Conservation (phyloP, 305 asterid genomes). For the Plantago lanceolata region DNA sequence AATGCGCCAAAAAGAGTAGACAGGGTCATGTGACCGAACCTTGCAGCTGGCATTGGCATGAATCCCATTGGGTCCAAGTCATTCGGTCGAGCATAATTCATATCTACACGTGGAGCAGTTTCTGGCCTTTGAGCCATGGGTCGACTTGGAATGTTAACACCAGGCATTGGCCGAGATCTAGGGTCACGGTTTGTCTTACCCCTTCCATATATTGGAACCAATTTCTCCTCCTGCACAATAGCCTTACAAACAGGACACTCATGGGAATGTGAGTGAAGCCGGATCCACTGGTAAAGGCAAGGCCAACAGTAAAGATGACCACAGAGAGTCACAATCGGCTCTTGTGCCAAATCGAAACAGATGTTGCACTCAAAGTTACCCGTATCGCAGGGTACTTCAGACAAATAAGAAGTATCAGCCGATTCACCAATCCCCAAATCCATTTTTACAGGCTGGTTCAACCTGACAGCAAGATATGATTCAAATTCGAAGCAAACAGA, state of each 20-base stretch:
- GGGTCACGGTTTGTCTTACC: conserved; percentile 41
- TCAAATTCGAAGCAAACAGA: neutral
- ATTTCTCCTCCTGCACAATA: conserved; percentile 40
- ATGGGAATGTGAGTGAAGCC: conserved; percentile 45
- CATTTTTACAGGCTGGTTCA: conserved; percentile 28
- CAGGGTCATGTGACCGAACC: conserved; percentile 58
- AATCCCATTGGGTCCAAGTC: conserved; percentile 49
- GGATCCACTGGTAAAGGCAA: conserved; percentile 55
- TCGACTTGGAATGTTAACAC: conserved; percentile 36
- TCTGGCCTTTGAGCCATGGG: conserved; percentile 45
- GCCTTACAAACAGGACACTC: conserved; percentile 62
- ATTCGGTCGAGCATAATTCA: conserved; percentile 38
- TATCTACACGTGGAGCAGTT: conserved; percentile 38
- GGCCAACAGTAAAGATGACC: conserved; percentile 71
- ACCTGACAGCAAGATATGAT: neutral
- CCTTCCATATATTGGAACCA: conserved; percentile 54
- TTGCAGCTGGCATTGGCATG: conserved; percentile 56
- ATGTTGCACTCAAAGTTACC: conserved; percentile 55
- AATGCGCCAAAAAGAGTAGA: conserved; percentile 58
- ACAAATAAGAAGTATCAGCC: conserved; percentile 21
- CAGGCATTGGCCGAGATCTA: conserved; percentile 30
- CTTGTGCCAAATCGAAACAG: conserved; percentile 58
- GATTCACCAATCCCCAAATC: conserved; percentile 30
- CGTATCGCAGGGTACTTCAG: conserved; percentile 31
- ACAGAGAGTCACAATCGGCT: conserved; percentile 54